Evolutionary conservation across 1,139 yeast species (phyloP).

Genomic region (Yamadazyma triangularis): DNA sequence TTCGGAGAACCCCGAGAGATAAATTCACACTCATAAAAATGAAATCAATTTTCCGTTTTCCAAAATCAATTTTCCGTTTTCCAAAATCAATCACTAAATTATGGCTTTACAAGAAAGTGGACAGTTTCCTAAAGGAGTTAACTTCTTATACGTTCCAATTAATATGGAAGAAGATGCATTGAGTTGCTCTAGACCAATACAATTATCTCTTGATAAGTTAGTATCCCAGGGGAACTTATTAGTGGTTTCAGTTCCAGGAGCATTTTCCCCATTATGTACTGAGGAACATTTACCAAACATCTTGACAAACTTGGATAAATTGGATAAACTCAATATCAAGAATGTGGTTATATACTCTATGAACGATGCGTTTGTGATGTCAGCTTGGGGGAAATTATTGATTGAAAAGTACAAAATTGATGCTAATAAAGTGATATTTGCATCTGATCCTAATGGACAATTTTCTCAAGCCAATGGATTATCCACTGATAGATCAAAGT

Average conservation of each 20-base stretch:
- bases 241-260: slow-evolving; percentile 83
- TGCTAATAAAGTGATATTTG: slow-evolving; percentile 35
- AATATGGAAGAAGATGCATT: slow-evolving; percentile 33
- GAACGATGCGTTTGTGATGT: slow-evolving; percentile 14
- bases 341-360: slow-evolving; percentile 13
- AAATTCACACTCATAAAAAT: neutral
- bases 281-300: slow-evolving; percentile 77
- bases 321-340: slow-evolving; percentile 23
- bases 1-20: neutral
- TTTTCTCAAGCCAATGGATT: slow-evolving; percentile 49
- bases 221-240: slow-evolving; percentile 40
- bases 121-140: slow-evolving; percentile 48
- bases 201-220: slow-evolving; percentile 18
- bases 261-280: slow-evolving; percentile 89
- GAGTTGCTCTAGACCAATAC: slow-evolving; percentile 44
- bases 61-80: too few species aligned
- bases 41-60: too few species aligned
- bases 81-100: too few species aligned
- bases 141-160: slow-evolving; percentile 57
- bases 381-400: slow-evolving; percentile 32
- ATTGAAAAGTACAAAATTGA: slow-evolving; percentile 10
- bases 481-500: slow-evolving; percentile 33
- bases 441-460: slow-evolving; percentile 66
- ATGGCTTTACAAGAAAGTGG: slow-evolving; percentile 21
- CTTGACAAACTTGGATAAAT: slow-evolving; percentile 45